Evolutionary conservation across 2,329 filamentous ascomycete species (phyloP).

Genomic region (Trichoderma lentiforme): DNA sequence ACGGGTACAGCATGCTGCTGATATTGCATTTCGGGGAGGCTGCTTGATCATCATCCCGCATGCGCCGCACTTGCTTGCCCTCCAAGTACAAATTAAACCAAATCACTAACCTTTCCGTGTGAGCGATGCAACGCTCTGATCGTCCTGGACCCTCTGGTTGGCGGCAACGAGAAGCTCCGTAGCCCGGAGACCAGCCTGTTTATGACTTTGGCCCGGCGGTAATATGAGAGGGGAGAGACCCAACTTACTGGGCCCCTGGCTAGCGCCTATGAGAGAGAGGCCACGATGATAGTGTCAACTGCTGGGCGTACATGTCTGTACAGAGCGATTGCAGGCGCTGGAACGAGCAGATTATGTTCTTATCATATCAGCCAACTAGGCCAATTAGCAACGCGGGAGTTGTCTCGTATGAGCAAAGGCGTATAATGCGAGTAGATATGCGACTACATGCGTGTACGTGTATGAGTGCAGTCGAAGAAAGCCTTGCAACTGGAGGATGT

Average conservation of each 20-base stretch:
- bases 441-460: not conserved
- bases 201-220: slow-evolving; percentile 9
- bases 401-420: not conserved
- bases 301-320: not conserved
- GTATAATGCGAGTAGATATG: not conserved
- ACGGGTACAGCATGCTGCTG: not conserved
- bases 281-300: not conserved
- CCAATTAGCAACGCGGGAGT: not conserved
- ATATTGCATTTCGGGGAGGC: not conserved
- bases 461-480: not conserved
- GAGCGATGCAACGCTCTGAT: not conserved
- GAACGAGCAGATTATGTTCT: not conserved
- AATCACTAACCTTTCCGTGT: not conserved
- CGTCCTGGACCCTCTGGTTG: not conserved
- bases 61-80: not conserved
- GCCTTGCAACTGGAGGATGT: not conserved
- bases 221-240: slow-evolving; percentile 1
- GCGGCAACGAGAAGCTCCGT: slow-evolving; percentile 10
- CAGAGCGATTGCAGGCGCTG: not conserved
- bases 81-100: not conserved
- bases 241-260: not conserved
- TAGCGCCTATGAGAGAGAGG: not conserved
- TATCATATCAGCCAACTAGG: not conserved
- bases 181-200: slow-evolving; percentile 6
- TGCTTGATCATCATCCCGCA: not conserved